Percentiles rank a stretch among this genome's conserved stretches.
Conservation (phyloP, 257 asterid species). For the Sherardia arvensis region DNA sequence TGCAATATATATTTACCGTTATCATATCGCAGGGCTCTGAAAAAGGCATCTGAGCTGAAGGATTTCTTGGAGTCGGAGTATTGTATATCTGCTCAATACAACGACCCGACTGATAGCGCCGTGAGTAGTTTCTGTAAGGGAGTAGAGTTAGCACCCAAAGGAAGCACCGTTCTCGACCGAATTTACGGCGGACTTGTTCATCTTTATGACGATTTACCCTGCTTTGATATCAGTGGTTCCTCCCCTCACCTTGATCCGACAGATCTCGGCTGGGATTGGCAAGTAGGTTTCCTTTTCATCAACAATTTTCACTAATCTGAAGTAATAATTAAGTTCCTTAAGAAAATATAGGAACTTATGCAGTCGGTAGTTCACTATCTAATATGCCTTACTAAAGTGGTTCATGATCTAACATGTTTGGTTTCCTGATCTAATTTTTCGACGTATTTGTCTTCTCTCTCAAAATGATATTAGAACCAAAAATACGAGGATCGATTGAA, state of each 20-base stretch:
- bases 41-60: constrained; percentile 26
- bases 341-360: too few species aligned
- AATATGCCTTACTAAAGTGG: too few species aligned
- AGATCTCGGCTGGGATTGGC: constrained; percentile 56
- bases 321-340: too few species aligned
- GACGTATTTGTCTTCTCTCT: too few species aligned
- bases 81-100: constrained; percentile 42
- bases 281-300: constrained; percentile 32
- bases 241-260: constrained; percentile 20
- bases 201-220: constrained; percentile 13
- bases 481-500: too few species aligned
- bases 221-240: constrained; percentile 20
- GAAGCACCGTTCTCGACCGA: constrained; percentile 32
- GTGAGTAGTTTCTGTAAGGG: constrained; percentile 46
- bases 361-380: too few species aligned
- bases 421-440: too few species aligned
- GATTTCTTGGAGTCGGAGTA: constrained; percentile 31
- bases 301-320: too few species aligned
- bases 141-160: constrained; percentile 36
- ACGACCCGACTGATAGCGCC: constrained; percentile 33
- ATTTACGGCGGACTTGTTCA: constrained; percentile 41
- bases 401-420: too few species aligned
- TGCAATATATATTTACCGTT: too few species aligned
- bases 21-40: constrained; percentile 48
- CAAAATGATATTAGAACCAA: too few species aligned